Evolutionary conservation across 176 grass and related monocot genomes (phyloP), one percentile per base, ranked within the genome.

Genomic region (Ampelocalamus luodianensis): DNA sequence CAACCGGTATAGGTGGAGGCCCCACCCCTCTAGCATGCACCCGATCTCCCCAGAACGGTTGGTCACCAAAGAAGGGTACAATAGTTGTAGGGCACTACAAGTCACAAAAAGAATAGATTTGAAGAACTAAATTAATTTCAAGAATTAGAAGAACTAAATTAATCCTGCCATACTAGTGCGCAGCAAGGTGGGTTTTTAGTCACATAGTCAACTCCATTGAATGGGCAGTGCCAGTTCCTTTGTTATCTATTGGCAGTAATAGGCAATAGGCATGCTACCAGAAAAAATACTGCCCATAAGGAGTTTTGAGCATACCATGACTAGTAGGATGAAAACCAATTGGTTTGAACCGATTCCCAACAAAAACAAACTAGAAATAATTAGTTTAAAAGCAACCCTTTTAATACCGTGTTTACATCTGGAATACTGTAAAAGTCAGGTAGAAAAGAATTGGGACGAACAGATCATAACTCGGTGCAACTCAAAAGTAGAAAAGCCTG

Each of bases 41-140:
- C n/a, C 78, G 86, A 12, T 96, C 96, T n/a, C 96, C 96, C 96
- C 96, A 98, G 58, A 98, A 98, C 53, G 90, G 88, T 89, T 98
- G 93, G 58, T 98, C 96, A 48, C 96, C 96, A 83, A 98, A 95
- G 87, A 98, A 98, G 40, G 96, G 93, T 40, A 98, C 93, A 68
- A 98, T 91, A 58, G 96, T 94, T 70, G 96, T 98, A 71, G 96
- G 96, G 73, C 96, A 98, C 96, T 98, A 62, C 77, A 93, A 65
- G 80, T 77, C 38, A 85, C 42, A 73, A 69, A 72, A 54, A 46
- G 26, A 20, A 4, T 76, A 76, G n/a, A 6, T 81, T 79, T 55
- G 60, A 68, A 69, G 24, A 67, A 14, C 16, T 77, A 70, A 67
- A 74, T 55, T 79, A 69, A 87, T 56, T 76, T 36, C 24, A 87